Evolutionary conservation across 345 rosid genomes (phyloP).

Genomic region (Brassica incana): DNA sequence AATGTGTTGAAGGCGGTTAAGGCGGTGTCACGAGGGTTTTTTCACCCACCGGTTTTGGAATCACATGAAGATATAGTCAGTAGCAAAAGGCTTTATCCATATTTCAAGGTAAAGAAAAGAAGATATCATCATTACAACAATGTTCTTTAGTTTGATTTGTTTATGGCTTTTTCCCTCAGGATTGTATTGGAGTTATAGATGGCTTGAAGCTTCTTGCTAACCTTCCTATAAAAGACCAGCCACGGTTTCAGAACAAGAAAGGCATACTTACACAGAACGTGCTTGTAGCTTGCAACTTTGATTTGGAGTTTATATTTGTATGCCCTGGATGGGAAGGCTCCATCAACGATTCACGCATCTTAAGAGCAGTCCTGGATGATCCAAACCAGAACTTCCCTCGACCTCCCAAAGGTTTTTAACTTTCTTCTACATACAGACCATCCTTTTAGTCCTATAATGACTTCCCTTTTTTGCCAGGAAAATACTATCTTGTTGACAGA

Average conservation of each 20-base stretch:
- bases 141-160: constrained; percentile 14
- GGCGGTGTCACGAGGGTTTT: constrained; percentile 66
- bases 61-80: constrained; percentile 50
- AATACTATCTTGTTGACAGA: constrained; percentile 69
- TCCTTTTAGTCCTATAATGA: neutral
- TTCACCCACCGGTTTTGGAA: constrained; percentile 45
- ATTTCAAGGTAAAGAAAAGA: constrained; percentile 57
- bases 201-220: constrained; percentile 74
- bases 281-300: constrained; percentile 81
- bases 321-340: constrained; percentile 93
- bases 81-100: constrained; percentile 63
- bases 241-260: constrained; percentile 67
- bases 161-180: constrained; percentile 44
- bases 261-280: constrained; percentile 69
- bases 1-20: constrained; percentile 77
- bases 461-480: constrained; percentile 47
- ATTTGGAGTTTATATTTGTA: constrained; percentile 69
- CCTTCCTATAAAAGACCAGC: constrained; percentile 74
- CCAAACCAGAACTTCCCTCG: constrained; percentile 81
- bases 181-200: constrained; percentile 73
- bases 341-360: constrained; percentile 63
- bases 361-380: constrained; percentile 72
- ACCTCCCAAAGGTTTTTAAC: constrained; percentile 58
- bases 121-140: neutral
- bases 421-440: neutral